Evolutionary conservation across 2,329 filamentous ascomycete species (phyloP).

Genomic region (Apiospora sp.): DNA sequence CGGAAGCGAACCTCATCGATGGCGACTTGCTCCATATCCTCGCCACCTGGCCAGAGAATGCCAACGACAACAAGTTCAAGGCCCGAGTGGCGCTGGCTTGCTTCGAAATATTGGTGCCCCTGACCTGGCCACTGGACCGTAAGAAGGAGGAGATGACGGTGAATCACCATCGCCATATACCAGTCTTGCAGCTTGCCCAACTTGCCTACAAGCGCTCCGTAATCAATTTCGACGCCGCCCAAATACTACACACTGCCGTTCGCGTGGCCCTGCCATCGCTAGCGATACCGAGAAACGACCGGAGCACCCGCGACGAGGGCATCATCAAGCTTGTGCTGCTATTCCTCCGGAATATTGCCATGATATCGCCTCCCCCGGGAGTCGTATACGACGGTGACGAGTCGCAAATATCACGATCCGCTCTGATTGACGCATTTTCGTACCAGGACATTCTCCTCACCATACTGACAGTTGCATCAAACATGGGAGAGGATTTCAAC

Average conservation of each 20-base stretch:
- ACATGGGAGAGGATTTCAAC: constrained; percentile 92
- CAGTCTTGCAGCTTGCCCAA: constrained; percentile 88
- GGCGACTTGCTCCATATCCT: constrained; percentile 92
- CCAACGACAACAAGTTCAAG: constrained; percentile 76
- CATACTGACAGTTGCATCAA: constrained; percentile 86
- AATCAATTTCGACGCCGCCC: constrained; percentile 80
- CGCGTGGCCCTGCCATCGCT: constrained; percentile 86
- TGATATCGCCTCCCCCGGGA: constrained; percentile 79
- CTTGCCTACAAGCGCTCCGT: constrained; percentile 89
- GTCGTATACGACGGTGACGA: constrained; percentile 86
- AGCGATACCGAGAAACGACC: constrained; percentile 77
- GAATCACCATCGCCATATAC: constrained; percentile 91
- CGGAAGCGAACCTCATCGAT: constrained; percentile 90
- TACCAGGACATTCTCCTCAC: constrained; percentile 90
- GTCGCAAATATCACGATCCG: constrained; percentile 85
- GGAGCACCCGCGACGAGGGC: constrained; percentile 82
- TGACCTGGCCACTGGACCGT: constrained; percentile 93
- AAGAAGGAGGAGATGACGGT: constrained; percentile 83
- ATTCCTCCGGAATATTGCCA: constrained; percentile 86
- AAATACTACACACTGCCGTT: constrained; percentile 82
- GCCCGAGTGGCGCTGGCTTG: constrained; percentile 83
- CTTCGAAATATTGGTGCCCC: constrained; percentile 86
- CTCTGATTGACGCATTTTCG: constrained; percentile 87
- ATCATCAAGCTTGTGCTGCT: constrained; percentile 92
- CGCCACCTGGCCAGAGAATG: constrained; percentile 78